Evolutionary conservation across 2,329 filamentous ascomycete genomes (phyloP), one percentile per base, ranked within the genome.

Genomic region (Cordyceps farinosa): DNA sequence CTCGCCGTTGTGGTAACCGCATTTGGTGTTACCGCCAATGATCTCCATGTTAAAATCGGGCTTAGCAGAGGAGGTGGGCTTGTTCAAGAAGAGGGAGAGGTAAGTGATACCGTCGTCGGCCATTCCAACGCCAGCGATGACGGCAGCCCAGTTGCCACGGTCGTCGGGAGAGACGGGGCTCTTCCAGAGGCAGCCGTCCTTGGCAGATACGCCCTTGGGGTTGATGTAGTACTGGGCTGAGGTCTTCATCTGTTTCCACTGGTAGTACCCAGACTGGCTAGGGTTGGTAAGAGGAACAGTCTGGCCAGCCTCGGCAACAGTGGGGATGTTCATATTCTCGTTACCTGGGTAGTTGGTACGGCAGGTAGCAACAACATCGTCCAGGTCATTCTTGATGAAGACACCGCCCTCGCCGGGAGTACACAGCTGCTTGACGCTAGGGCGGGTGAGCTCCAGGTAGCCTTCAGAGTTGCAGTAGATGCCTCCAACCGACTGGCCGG

Each of bases 161-260:
- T 82, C 82, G 58, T 84, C 80, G 45, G 79, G 76, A 69, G 79
- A 76, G 22, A 68, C 69, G 29, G 70, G n/a, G 73, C 79, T 82
- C 67, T 74, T 75, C 95, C 95, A 98, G 64, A 84, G 77, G 79
- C 95, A 99, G 57, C 86, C 90, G 13, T 93, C 78, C 67, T 86
- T 75, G 64, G 87, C 78, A 22, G 77, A 70, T 60, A 90, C 80
- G 65, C 92, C 92, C 69, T 86, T 83, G 70, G 90, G 90, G 85
- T 98, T 98, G 78, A 98, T 85, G 75, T 99, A 99, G 84, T 97
- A 98, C 79, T 98, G 95, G 51, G 93, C 93, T 54, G 91, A 93
- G 59, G 95, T 98, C 57, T 79, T 70, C 75, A 84, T 84, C 70
- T 85, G 85, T 71, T 91, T 69, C 91, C 91, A 96, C 66, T 82